Base-by-base conservation (phyloP, 352 stramenopile species). In the Blastocystis sp. region DNA sequence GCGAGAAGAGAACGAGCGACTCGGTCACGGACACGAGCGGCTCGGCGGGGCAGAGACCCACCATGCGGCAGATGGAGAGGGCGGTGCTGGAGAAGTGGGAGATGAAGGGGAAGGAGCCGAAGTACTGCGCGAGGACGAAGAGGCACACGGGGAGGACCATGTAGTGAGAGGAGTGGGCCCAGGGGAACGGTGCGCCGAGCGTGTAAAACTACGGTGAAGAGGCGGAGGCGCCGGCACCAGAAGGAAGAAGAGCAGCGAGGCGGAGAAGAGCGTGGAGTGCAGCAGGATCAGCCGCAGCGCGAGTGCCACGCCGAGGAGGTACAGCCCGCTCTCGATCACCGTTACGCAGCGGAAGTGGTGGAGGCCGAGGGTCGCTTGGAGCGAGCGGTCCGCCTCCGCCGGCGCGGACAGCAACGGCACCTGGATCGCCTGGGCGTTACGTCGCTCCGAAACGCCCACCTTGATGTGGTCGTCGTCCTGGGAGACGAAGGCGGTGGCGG, bases 201-300 rank as follows among this genome's bases (percentile, higher is more conserved):
- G 40, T 79, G 69, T 64, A 61, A 9, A 79, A 62, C 61, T 66
- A 66, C 10, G 4, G 40, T 66, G 61, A 66, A 14, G 4, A 17
- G 14, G 61, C 11, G 40, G 40, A 66, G 14, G 40, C 14, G 40
- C 4, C 40, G n/a, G 28, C 17, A 66, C 61, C 59, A 60, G 41
- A 4, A 79, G 69, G 69, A 79, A 79, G 48, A 62, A 11, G 28
- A 79, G 48, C 19, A 79, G n/a, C 5, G 21, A 79, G 56, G 61
- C 59, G 28, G 69, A 64, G 48, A 79, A 28, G 40, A 79, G 14
- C n/a, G 45, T 56, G n/a, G 69, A 43, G 23, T 34, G 45, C 14
- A n/a, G 19, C 5, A 62, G 11, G 28, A 79, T 21, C 28, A 34
- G 61, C n/a, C 14, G 19, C 2, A 79, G 69, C 19, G 61, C 61